Base-by-base conservation (phyloP, 1,139 yeast species). In the Zhuliangozyma parablackwelliae region DNA sequence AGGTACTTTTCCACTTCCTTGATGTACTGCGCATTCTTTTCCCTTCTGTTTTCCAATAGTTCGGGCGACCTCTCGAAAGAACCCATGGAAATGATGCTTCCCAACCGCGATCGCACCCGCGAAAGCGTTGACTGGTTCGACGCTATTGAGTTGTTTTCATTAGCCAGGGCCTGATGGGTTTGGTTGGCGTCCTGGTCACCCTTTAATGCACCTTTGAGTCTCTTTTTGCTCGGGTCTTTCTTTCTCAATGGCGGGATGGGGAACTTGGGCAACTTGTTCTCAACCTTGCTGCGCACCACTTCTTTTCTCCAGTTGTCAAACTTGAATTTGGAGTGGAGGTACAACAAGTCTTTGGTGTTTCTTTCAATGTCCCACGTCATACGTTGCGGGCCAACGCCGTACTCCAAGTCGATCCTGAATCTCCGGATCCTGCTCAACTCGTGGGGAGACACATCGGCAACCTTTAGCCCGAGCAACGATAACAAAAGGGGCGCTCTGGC, bases 321-420 rank as follows among this genome's bases (percentile, higher is more conserved):
- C 54, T 80, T 83, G 44, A 88, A 67, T 41, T 78, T 70, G 10
- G 82, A 75, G 56, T 88, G 95, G 39, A 92, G 68, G 31, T 71
- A 72, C 27, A 75, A 63, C 33, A 94, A 68, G 46, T 89, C 96
- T 49, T 79, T 78, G 35, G 82, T 78, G 20, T 80, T 84, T 48
- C 83, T 83, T 29, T 79, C 72, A 7, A 94, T 77, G 1, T 82
- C 67, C 98, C 99, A 94, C 45, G 78, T 75, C 50, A 89, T 67
- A 41, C 92, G 65, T 39, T 83, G 78, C 5, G 80, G 78, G 1
- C 96, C 96, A 13, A 89, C 80, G 2, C 97, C 98, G 53, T 92
- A 92, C 53, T 89, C 96, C 38, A 92, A 65, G 40, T 83, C 86
- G 16, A 92, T 65, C 42, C 75, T 70, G 49, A 75, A 88, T 37